These are phyloP conservation scores for Penicillium silybi DNA, from an alignment of 495 filamentous ascomycete genomes.

Conservation along the genomic window DNA sequence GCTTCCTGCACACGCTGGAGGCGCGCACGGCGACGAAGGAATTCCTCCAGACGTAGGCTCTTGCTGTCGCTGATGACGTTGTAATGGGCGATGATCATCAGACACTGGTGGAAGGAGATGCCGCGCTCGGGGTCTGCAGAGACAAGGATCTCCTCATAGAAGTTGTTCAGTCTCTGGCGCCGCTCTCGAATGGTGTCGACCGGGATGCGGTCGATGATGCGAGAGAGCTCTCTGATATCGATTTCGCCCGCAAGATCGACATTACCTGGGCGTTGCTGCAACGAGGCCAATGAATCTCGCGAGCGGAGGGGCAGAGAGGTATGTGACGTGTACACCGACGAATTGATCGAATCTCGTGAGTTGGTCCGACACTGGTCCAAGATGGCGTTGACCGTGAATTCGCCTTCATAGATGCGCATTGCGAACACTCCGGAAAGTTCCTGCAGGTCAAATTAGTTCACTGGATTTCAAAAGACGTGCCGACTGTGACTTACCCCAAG, in stretches of 20 bases:
- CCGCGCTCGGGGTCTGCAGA: constrained; percentile 83
- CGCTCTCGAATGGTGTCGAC: constrained; percentile 66
- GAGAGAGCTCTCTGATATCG: constrained; percentile 73
- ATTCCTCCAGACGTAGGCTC: constrained; percentile 89
- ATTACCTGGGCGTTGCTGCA: constrained; percentile 4
- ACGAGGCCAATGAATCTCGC: constrained; percentile 17
- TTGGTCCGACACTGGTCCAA: constrained; percentile 73
- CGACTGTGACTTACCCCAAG: constrained; percentile 58
- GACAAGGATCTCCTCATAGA: constrained; percentile 95
- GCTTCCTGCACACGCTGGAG: constrained; percentile 96
- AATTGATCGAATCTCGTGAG: constrained; percentile 35
- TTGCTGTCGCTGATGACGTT: constrained; percentile 99
- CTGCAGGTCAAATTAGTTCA: constrained; percentile 23
- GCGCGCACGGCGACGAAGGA: constrained; percentile 82
- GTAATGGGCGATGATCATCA: constrained; percentile 97
- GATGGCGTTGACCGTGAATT: constrained; percentile 78
- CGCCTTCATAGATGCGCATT: constrained; percentile 93
- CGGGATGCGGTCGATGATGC: constrained; percentile 71
- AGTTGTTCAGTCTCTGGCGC: constrained; percentile 76
- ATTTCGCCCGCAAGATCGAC: constrained; percentile 57
- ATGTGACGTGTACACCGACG: constrained; percentile 7
- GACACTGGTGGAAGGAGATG: constrained; percentile 86
- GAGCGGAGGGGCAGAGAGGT: constrained; percentile 17
- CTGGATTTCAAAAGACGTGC: background rate
- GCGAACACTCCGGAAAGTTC: constrained; percentile 92